Conservation (phyloP, 2,329 filamentous ascomycete genomes). For the Neofusicoccum umdonicola region DNA sequence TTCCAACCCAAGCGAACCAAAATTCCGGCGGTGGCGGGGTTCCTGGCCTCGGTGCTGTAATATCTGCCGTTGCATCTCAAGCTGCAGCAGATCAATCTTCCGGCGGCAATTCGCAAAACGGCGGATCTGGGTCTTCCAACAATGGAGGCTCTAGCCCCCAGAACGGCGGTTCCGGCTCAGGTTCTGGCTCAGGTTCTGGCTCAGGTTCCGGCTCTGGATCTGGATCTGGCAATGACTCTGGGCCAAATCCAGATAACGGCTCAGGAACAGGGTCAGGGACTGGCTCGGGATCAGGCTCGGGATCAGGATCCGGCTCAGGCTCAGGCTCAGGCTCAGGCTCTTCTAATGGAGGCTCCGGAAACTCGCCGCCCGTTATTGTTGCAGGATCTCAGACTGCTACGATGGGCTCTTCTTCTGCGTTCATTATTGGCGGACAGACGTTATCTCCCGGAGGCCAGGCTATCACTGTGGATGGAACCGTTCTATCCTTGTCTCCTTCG, state of each 20-base stretch:
- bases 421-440: conserved; percentile 35
- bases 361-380: not conserved
- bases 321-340: not conserved
- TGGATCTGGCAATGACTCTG: conserved; percentile 9
- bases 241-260: too few species aligned
- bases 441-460: conserved; percentile 34
- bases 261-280: too few species aligned
- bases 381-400: conserved; percentile 31
- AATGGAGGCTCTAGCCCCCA: too few species aligned
- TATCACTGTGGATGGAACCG: conserved; percentile 37
- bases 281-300: not conserved
- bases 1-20: not conserved
- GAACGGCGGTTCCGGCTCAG: not conserved
- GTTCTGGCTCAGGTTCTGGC: not conserved
- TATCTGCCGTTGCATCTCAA: conserved; percentile 2
- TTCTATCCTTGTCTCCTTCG: conserved; percentile 33
- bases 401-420: conserved; percentile 31
- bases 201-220: not conserved
- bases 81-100: conserved; percentile 8
- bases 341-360: not conserved
- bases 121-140: conserved; percentile 19
- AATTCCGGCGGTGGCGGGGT: not conserved
- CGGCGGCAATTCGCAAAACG: conserved; percentile 3
- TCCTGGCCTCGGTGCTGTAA: not conserved
- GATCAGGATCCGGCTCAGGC: not conserved